Conservation (phyloP, 148 eudicot genomes). For the Arbutus unedo region DNA sequence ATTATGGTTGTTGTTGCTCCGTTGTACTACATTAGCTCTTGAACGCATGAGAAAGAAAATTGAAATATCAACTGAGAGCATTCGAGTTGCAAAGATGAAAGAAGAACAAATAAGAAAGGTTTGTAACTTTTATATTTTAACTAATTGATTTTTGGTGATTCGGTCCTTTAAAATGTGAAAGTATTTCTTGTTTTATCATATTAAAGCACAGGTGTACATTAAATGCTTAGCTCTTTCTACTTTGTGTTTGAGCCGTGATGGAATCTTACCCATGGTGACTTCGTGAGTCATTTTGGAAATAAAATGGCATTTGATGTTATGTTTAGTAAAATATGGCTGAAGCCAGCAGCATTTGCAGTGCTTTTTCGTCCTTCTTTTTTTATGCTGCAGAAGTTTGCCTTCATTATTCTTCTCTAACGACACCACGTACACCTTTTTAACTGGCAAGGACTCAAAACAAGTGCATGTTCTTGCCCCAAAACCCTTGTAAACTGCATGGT, state of each 20-base stretch:
- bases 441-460: not conserved
- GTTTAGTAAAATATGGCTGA: conserved; percentile 10
- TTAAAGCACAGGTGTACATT: not conserved
- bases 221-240: not conserved
- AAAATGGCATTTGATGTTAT: not conserved
- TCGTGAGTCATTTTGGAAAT: not conserved
- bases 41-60: conserved; percentile 95
- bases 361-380: not conserved
- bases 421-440: not conserved
- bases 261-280: not conserved
- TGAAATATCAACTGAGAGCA: conserved; percentile 81
- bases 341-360: conserved; percentile 9
- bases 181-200: not conserved
- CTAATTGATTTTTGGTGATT: not conserved
- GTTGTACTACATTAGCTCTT: conserved; percentile 46
- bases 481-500: not conserved
- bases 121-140: not conserved
- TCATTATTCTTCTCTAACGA: not conserved
- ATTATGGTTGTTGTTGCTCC: conserved; percentile 11
- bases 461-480: not conserved
- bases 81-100: conserved; percentile 68
- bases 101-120: conserved; percentile 87
- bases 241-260: not conserved
- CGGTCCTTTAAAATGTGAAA: not conserved
- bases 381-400: not conserved